These are phyloP conservation scores for Aphanocladium album DNA, from an alignment of 2,329 filamentous ascomycete species.

Conservation along the genomic window DNA sequence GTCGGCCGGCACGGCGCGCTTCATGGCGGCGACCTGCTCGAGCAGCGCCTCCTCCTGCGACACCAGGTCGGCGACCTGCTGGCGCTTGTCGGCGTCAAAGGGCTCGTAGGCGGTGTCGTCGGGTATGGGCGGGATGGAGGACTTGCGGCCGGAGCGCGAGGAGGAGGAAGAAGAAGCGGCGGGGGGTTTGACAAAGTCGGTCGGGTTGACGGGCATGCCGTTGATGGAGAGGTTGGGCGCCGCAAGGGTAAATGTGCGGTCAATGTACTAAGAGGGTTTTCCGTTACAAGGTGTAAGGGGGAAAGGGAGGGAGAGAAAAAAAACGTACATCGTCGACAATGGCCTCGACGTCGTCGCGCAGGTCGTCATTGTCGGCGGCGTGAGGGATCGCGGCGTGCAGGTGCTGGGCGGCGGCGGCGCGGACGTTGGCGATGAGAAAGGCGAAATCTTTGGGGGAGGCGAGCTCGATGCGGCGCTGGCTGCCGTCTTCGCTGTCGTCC, in stretches of 20 bases:
- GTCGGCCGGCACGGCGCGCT: slow-evolving; percentile 44
- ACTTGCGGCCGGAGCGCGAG: slow-evolving; percentile 19
- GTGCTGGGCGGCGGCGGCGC: slow-evolving; percentile 61
- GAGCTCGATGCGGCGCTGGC: slow-evolving; percentile 76
- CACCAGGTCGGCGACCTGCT: slow-evolving; percentile 55
- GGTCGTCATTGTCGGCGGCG: slow-evolving; percentile 48
- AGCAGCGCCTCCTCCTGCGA: slow-evolving; percentile 59
- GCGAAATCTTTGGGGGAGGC: slow-evolving; percentile 69
- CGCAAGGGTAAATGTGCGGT: slow-evolving; percentile 53
- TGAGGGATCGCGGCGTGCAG: slow-evolving; percentile 65
- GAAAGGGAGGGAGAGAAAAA: neutral
- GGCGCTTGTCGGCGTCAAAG: slow-evolving; percentile 55
- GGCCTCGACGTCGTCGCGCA: slow-evolving; percentile 54
- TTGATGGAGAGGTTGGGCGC: slow-evolving; percentile 59
- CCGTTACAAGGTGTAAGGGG: neutral
- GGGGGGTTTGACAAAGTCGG: slow-evolving; percentile 31
- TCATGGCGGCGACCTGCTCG: slow-evolving; percentile 57
- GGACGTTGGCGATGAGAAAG: slow-evolving; percentile 65
- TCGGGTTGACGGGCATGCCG: slow-evolving; percentile 46
- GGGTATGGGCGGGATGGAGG: slow-evolving; percentile 27
- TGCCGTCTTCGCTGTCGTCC: slow-evolving; percentile 28
- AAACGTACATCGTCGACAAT: slow-evolving; percentile 52
- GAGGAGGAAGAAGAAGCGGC: too few relatives aligned
- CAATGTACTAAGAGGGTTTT: slow-evolving; percentile 49
- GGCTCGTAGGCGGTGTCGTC: slow-evolving; percentile 44